A percentile compares a stretch with the other conserved stretches of the same genome.
These are phyloP conservation scores for Claviceps lovelessii DNA, from an alignment of 2,329 filamentous ascomycete genomes.

Conservation along the genomic window DNA sequence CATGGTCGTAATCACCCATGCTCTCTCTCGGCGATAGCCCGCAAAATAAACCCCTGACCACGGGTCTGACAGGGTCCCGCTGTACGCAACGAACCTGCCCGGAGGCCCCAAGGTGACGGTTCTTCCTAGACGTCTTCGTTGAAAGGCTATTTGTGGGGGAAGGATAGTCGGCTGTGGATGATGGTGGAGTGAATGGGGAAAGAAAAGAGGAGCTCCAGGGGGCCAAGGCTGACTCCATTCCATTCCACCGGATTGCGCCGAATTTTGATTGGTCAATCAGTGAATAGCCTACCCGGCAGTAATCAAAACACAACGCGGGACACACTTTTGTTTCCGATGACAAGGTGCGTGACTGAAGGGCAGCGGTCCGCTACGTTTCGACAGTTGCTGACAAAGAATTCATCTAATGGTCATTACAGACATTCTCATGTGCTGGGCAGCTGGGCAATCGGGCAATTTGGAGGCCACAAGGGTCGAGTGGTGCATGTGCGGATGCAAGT, in stretches of 20 bases:
- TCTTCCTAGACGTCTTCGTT: not conserved
- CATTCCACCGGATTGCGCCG: not conserved
- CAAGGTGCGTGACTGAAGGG: not conserved
- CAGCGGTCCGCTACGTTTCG: too few species aligned
- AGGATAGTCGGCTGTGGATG: not conserved
- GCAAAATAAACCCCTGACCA: not conserved
- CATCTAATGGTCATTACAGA: too few species aligned
- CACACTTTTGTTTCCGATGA: not conserved
- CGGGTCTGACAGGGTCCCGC: not conserved
- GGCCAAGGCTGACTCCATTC: not conserved
- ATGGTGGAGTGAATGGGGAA: not conserved
- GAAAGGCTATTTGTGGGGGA: not conserved
- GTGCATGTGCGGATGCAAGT: too few species aligned
- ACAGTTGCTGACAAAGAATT: too few species aligned
- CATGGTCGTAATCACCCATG: constrained; percentile 18
- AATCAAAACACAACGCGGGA: not conserved
- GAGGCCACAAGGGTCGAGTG: too few species aligned
- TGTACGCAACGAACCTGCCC: not conserved
- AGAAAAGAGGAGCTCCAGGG: not conserved
- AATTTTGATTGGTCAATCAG: not conserved
- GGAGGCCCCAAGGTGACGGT: not conserved
- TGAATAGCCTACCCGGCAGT: not conserved
- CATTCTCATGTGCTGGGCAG: too few species aligned
- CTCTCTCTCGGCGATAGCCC: not conserved
- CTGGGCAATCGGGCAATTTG: too few species aligned